A percentile compares a stretch with the other conserved stretches of the same genome.
Conservation (phyloP, 495 filamentous ascomycete species). For the Annulohypoxylon stygium region DNA sequence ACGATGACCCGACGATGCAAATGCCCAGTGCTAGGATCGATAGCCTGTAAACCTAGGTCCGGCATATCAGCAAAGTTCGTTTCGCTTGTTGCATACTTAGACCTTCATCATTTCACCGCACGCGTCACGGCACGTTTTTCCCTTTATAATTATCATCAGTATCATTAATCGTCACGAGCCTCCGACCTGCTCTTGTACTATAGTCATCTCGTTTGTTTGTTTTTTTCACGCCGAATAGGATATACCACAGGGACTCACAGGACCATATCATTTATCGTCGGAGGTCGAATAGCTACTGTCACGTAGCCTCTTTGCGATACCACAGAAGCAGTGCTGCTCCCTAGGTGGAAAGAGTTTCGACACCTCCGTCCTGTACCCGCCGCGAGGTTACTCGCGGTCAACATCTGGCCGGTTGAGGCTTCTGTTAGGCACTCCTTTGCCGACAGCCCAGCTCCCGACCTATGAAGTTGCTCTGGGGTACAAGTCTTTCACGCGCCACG, state of each 20-base stretch:
- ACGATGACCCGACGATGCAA: slow-evolving; percentile 59
- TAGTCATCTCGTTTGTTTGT: slow-evolving; percentile 35
- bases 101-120: neutral
- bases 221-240: slow-evolving; percentile 35
- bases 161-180: slow-evolving; percentile 37
- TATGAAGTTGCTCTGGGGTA: slow-evolving; percentile 10
- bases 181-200: slow-evolving; percentile 43
- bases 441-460: slow-evolving; percentile 6
- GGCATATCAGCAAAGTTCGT: slow-evolving; percentile 11
- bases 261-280: slow-evolving; percentile 21
- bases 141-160: slow-evolving; percentile 11
- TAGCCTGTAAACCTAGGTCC: slow-evolving; percentile 52
- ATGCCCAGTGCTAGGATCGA: slow-evolving; percentile 64
- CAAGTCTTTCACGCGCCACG: slow-evolving; percentile 35
- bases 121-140: slow-evolving; percentile 2
- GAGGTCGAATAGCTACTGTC: slow-evolving; percentile 14
- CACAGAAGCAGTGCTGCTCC: slow-evolving; percentile 17
- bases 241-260: slow-evolving; percentile 41
- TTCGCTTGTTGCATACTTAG: slow-evolving; percentile 30
- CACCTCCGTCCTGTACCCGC: slow-evolving; percentile 9
- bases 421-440: neutral
- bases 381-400: slow-evolving; percentile 7
- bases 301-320: slow-evolving; percentile 26
- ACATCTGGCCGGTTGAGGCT: neutral
- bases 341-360: slow-evolving; percentile 10